Evolutionary conservation across 2,329 filamentous ascomycete species (phyloP).

Genomic region (Graphiopsis chlorocephala): DNA sequence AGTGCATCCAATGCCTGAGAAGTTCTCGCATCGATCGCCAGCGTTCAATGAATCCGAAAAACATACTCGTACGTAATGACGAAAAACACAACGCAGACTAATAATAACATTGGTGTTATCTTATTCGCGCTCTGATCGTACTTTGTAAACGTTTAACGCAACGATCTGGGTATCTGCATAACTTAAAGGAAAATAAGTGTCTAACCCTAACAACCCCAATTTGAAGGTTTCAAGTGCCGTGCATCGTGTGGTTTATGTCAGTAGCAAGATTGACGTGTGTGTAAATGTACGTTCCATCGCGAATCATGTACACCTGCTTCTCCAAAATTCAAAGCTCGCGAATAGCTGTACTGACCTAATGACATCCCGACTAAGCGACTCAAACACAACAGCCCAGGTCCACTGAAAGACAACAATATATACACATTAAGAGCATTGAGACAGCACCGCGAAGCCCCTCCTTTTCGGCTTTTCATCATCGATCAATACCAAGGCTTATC

Average conservation of each 20-base stretch:
- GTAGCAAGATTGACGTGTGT: no score
- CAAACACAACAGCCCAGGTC: background rate
- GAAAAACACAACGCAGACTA: no score
- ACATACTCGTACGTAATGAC: no score
- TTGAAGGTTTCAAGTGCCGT: background rate
- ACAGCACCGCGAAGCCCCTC: background rate
- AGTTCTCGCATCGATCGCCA: no score
- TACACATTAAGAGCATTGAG: background rate
- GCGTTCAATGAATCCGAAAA: no score
- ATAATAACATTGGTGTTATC: no score
- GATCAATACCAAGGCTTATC: constrained; percentile 14
- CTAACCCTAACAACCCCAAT: background rate
- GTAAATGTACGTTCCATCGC: background rate
- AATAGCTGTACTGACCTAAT: background rate
- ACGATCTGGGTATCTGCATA: no score
- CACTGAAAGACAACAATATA: background rate
- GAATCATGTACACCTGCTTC: background rate
- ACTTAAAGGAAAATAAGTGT: background rate
- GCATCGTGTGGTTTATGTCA: no score
- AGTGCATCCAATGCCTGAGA: no score
- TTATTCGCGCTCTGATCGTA: no score
- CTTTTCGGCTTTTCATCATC: background rate
- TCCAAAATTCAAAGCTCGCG: background rate
- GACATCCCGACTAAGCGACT: background rate
- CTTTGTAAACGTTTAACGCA: no score